Evolutionary conservation across 1,284 basidiomycete species (phyloP), one percentile per base, ranked within the genome.

Genomic region (Caloboletus inedulis): DNA sequence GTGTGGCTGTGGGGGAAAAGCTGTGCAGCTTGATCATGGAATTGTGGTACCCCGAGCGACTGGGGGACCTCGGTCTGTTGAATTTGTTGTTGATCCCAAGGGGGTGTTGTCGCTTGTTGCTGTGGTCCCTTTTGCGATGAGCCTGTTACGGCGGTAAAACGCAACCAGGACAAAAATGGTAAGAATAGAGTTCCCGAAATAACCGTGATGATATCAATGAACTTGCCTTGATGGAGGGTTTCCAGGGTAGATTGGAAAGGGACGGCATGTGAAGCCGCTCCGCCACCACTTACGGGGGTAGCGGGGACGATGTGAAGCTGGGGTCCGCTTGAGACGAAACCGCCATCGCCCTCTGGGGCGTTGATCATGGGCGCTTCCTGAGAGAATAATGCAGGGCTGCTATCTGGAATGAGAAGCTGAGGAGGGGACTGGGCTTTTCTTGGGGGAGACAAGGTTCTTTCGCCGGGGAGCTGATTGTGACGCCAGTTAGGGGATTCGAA

Each of bases 281-380:
- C 80, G 25, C 81, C 83, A 35, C 81, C 84, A 56, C 78, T 80
- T 52, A 91, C 75, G 8, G 88, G 89, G 2, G 88, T 91, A n/a
- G 88, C 87, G 27, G 88, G 88, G 7, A 89, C 87, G 55, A 91
- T 83, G 60, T 89, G 81, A 58, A 91, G 75, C 45, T 78, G 78
- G 1, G 85, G 85, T 0, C 84, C 82, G 3, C 72, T 64, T 14
- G 65, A 65, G 47, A 72, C 67, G 44, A 75, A 69, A n/a, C 72
- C 72, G 36, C 77, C 82, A 48, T 83, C 80, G 47, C 79, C 84
- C 12, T 81, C 79, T 16, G 85, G 85, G 3, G 84, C 84, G 56
- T 86, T 84, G 64, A 87, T 87, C 54, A 74, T 77, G 4, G 85
- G 85, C 4, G 77, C 72, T 25, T 62, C 59, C 49, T 66, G 62